These are phyloP conservation scores for Alternaria postmessia DNA, from an alignment of 2,329 filamentous ascomycete genomes.

Conservation along the genomic window DNA sequence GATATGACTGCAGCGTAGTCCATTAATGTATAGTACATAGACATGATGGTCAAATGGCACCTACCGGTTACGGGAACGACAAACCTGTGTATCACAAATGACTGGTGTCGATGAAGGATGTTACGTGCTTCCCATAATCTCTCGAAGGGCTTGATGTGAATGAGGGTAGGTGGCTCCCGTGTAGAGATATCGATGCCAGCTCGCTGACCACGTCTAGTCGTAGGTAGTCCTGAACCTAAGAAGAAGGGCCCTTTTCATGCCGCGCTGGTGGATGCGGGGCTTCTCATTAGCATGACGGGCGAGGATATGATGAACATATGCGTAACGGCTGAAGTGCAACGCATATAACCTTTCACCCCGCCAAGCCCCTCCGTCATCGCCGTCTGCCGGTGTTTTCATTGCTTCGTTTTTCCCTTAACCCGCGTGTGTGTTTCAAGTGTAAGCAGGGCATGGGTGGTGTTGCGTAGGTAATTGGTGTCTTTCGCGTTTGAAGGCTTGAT, in stretches of 20 bases:
- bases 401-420: slow-evolving; percentile 19
- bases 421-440: slow-evolving; percentile 37
- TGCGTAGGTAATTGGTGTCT: slow-evolving; percentile 31
- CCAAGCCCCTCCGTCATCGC: slow-evolving; percentile 13
- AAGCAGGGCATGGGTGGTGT: slow-evolving; percentile 22
- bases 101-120: slow-evolving; percentile 22
- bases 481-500: slow-evolving; percentile 23
- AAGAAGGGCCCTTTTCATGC: neutral
- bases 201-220: slow-evolving; percentile 12
- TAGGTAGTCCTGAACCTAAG: neutral
- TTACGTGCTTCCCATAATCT: slow-evolving; percentile 6
- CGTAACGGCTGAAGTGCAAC: slow-evolving; percentile 15
- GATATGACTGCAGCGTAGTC: slow-evolving; percentile 18
- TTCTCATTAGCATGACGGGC: neutral
- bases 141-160: slow-evolving; percentile 13
- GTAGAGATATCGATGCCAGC: slow-evolving; percentile 25
- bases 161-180: slow-evolving; percentile 21
- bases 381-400: neutral
- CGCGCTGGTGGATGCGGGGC: slow-evolving; percentile 1
- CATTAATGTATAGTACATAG: slow-evolving; percentile 45
- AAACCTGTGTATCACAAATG: slow-evolving; percentile 7
- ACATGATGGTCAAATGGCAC: slow-evolving; percentile 18
- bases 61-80: slow-evolving; percentile 9
- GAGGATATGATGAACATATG: slow-evolving; percentile 20
- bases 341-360: slow-evolving; percentile 13